Base-by-base conservation (phyloP, 257 asterid species). In the Lycium barbarum region DNA sequence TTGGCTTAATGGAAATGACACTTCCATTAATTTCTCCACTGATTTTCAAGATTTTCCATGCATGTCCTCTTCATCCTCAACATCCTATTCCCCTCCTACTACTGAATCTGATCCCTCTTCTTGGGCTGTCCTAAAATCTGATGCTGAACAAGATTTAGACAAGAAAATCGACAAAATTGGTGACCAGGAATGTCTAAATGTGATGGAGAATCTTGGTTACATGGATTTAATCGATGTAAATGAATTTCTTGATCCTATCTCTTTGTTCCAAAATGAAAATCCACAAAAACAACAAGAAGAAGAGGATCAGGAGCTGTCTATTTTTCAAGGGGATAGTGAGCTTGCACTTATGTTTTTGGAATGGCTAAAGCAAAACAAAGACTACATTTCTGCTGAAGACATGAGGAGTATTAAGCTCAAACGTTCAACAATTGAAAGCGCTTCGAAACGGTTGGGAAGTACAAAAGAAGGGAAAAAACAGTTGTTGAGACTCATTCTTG, bases 41-140 rank as follows among this genome's bases (percentile, higher is more conserved):
- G 96, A 93, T 17, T 94, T 95, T 58, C 98, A 96, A 6, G 98
- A 92, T 53, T 96, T 94, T 54, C 94, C 96, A 63, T 94, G 98
- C 83, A 53, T 40, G 43, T 58, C 83, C 0, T 79, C 82, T 1
- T 76, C 83, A 7, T 79, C 89, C 2, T 85, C 90, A 0, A 90
- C 97, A 3, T 94, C 98, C 0, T 2, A 82, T 68, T 87, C 90
- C 54, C 84, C 91, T 13, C 83, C 88, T 18, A 84, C 90, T 22
- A 84, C 90, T 22, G 82, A 84, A 26, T 82, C 90, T 0, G 54
- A 70, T 70, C 89, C 95, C 40, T 47, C 80, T 20, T 71, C 85
- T 3, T 91, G 96, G 94, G 87, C 88, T 0, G 53, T 89, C 71
- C 7, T 86, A 71, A 91, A 88, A 85, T 80, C 91, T 1, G 88